Conservation (phyloP, 768 basidiomycete genomes). For the Lentinula sp. region DNA sequence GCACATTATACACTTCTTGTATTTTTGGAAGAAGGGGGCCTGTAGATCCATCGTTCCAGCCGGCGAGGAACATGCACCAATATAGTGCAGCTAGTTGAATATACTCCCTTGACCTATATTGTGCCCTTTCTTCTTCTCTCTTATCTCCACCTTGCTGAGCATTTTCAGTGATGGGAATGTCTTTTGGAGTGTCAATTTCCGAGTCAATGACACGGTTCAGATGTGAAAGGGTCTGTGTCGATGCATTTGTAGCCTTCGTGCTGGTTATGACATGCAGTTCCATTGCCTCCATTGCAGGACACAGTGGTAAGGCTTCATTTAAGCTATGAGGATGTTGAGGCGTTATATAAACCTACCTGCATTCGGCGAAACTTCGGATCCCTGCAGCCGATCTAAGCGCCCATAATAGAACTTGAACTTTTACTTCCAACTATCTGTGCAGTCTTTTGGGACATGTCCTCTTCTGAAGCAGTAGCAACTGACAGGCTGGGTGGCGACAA, state of each 20-base stretch:
- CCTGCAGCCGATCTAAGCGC: background rate
- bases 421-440: background rate
- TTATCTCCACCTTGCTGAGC: too few species aligned
- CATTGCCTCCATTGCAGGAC: background rate
- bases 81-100: constrained; percentile 54
- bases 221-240: background rate
- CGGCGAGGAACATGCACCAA: constrained; percentile 52
- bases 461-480: constrained; percentile 35
- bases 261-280: background rate
- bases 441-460: background rate
- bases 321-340: too few species aligned
- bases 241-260: background rate
- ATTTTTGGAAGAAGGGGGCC: constrained; percentile 74
- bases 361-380: background rate
- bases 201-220: background rate
- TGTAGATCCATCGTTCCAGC: constrained; percentile 75
- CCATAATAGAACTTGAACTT: background rate
- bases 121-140: background rate
- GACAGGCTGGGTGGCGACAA: constrained; percentile 40
- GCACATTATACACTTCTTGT: constrained; percentile 28
- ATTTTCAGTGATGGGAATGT: background rate
- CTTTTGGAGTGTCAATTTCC: background rate
- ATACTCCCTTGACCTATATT: constrained; percentile 3
- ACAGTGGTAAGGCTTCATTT: background rate
- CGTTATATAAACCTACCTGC: background rate